Conservation (phyloP, 768 basidiomycete species). For the Lactarius psammicola region DNA sequence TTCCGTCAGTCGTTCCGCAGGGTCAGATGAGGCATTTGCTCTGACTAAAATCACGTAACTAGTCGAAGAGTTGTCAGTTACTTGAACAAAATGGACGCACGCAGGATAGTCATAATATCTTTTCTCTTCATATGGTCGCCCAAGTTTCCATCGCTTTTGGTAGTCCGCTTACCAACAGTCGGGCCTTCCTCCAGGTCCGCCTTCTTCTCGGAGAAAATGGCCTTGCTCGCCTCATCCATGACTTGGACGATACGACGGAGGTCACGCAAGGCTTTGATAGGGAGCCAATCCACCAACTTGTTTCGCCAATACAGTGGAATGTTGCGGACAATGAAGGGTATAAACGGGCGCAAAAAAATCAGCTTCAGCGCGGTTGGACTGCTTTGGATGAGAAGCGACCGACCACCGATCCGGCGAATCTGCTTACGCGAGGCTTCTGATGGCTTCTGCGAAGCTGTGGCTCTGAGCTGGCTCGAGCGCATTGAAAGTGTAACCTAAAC, state of each 20-base stretch:
- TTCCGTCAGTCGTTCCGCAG: constrained; percentile 36
- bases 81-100: constrained; percentile 31
- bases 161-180: neutral
- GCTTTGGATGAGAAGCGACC: neutral
- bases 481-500: constrained; percentile 38
- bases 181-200: constrained; percentile 24
- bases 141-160: constrained; percentile 13
- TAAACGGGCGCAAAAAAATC: neutral
- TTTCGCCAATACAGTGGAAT: constrained; percentile 32
- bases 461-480: constrained; percentile 32
- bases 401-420: neutral
- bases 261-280: constrained; percentile 33
- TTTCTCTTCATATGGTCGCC: constrained; percentile 29
- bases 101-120: constrained; percentile 43
- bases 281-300: constrained; percentile 37
- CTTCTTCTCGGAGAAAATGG: constrained; percentile 36
- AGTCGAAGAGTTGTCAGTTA: neutral
- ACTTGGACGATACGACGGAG: constrained; percentile 33
- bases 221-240: constrained; percentile 35
- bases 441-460: constrained; percentile 35
- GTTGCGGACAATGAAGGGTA: constrained; percentile 36
- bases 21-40: constrained; percentile 37
- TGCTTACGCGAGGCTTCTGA: constrained; percentile 37
- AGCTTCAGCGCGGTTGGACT: neutral
- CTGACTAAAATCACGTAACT: constrained; percentile 32